Evolutionary conservation across 2,329 filamentous ascomycete genomes (phyloP).

Genomic region (Chrysosphaeria jannelii): DNA sequence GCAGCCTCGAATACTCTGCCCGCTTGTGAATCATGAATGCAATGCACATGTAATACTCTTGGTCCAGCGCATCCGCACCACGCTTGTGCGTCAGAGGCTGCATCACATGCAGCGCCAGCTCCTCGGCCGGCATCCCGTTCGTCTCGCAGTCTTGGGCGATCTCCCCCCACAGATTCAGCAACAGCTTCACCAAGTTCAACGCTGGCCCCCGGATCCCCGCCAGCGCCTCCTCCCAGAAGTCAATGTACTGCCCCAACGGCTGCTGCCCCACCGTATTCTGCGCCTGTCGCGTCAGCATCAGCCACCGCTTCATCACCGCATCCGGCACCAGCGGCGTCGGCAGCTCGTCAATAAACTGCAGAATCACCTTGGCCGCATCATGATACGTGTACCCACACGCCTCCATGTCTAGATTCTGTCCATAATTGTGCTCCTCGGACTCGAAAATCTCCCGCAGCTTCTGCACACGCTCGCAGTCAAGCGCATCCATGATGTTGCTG

Average conservation of each 20-base stretch:
- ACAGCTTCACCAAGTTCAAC: constrained; percentile 12
- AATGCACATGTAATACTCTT: constrained; percentile 13
- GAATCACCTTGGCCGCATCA: constrained; percentile 13
- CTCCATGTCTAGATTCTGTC: constrained; percentile 8
- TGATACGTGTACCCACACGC: constrained; percentile 9
- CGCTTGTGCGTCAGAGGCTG: constrained; percentile 12
- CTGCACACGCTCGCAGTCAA: constrained; percentile 8
- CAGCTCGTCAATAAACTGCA: constrained; percentile 12
- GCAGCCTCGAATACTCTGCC: constrained; percentile 10
- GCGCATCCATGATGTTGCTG: constrained; percentile 5
- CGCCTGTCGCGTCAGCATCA: constrained; percentile 12
- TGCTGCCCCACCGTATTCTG: constrained; percentile 9
- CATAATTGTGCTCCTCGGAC: constrained; percentile 10
- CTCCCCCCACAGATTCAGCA: constrained; percentile 15
- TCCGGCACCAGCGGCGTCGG: constrained; percentile 12
- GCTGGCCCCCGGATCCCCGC: constrained; percentile 10
- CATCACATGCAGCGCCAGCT: constrained; percentile 11
- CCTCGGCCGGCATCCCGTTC: constrained; percentile 15
- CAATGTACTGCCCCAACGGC: constrained; percentile 13
- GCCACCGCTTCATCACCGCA: constrained; percentile 11
- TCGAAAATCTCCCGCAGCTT: constrained; percentile 11
- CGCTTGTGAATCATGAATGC: constrained; percentile 15
- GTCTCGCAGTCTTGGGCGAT: constrained; percentile 10
- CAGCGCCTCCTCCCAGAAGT: constrained; percentile 17
- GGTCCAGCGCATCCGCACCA: constrained; percentile 12